Conservation (phyloP, 805 yeast species). For the Candida corydali region DNA sequence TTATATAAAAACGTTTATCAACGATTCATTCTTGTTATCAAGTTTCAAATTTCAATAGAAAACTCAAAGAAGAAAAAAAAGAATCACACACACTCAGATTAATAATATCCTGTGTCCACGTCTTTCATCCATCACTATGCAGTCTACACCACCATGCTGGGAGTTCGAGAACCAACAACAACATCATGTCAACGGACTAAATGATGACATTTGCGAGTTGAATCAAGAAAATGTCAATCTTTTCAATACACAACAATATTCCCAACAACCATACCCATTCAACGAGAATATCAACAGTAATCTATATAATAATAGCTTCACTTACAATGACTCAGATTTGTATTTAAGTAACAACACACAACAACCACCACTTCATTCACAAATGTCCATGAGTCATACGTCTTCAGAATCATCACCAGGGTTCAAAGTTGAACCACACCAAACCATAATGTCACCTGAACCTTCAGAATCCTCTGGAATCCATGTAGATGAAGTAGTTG, state of each 20-base stretch:
- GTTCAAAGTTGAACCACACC: neutral
- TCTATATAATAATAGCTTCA: neutral
- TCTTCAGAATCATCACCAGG: constrained; percentile 7
- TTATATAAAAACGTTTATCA: no score
- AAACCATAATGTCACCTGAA: constrained; percentile 7
- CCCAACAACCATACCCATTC: constrained; percentile 1
- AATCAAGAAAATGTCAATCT: constrained; percentile 12
- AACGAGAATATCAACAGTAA: neutral
- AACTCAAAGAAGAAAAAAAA: no score
- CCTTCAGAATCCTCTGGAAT: constrained; percentile 7
- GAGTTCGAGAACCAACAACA: constrained; percentile 1
- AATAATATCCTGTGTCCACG: no score
- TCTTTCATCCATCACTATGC: no score
- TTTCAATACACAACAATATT: constrained; percentile 10
- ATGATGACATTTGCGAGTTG: constrained; percentile 9
- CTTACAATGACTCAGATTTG: neutral
- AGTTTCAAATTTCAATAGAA: no score
- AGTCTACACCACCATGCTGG: constrained; percentile 5
- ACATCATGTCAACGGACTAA: neutral
- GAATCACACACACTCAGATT: no score
- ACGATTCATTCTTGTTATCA: no score
- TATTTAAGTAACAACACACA: neutral
- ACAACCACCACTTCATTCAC: neutral
- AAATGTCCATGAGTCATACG: neutral
- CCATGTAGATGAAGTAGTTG: neutral